These are phyloP conservation scores for Nigrospora osmanthi DNA, from an alignment of 2,329 filamentous ascomycete species.

Conservation along the genomic window DNA sequence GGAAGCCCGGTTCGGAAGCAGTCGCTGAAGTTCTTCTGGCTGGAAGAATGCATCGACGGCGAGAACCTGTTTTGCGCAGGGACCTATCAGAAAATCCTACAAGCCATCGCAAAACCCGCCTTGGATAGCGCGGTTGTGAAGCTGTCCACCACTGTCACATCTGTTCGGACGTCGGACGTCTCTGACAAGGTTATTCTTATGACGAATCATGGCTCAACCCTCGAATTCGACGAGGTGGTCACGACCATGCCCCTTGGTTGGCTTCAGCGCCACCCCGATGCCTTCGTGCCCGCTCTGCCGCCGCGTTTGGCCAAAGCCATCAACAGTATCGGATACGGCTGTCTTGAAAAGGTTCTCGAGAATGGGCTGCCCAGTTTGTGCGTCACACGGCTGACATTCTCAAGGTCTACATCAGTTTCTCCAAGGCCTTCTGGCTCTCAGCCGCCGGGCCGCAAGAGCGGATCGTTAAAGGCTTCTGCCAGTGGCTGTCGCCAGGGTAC, in stretches of 20 bases:
- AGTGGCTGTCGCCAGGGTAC: constrained; percentile 69
- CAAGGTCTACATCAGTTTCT: constrained; percentile 60
- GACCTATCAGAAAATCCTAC: constrained; percentile 51
- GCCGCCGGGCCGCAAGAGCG: constrained; percentile 26
- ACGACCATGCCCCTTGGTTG: constrained; percentile 63
- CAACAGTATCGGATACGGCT: constrained; percentile 58
- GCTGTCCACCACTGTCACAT: constrained; percentile 37
- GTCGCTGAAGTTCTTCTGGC: constrained; percentile 69
- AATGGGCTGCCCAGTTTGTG: background rate
- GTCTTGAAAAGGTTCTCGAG: constrained; percentile 55
- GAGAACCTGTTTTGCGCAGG: constrained; percentile 54
- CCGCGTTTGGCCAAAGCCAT: constrained; percentile 52
- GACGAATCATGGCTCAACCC: constrained; percentile 32
- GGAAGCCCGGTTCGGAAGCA: constrained; percentile 57
- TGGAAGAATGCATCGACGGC: constrained; percentile 71
- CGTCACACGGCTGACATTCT: background rate
- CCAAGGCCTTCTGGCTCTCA: constrained; percentile 63
- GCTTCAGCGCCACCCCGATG: constrained; percentile 49
- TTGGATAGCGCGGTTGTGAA: constrained; percentile 46
- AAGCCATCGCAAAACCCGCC: constrained; percentile 49
- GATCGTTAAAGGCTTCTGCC: constrained; percentile 58
- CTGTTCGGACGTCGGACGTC: constrained; percentile 26
- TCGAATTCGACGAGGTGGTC: constrained; percentile 60
- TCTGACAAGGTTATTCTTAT: constrained; percentile 32
- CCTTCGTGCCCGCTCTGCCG: constrained; percentile 56